Evolutionary conservation across 2,329 filamentous ascomycete species (phyloP).

Genomic region (Davidsoniella virescens): DNA sequence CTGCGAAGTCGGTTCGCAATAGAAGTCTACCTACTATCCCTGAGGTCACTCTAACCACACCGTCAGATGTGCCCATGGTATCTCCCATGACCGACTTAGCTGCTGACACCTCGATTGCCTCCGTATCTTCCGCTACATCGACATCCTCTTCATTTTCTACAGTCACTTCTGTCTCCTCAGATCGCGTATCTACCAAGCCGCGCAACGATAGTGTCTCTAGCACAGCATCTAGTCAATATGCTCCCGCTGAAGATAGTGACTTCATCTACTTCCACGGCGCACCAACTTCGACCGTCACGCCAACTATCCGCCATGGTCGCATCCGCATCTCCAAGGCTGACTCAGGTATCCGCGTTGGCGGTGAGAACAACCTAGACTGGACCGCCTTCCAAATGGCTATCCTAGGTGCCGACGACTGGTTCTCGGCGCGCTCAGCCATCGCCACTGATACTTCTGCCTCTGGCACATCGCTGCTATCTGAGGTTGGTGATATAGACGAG

Average conservation of each 20-base stretch:
- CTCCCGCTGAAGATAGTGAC: constrained; percentile 25
- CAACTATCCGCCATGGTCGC: constrained; percentile 36
- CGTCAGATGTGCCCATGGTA: constrained; percentile 10
- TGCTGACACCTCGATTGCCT: constrained; percentile 3
- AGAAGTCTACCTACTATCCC: constrained; percentile 26
- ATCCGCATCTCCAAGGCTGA: constrained; percentile 35
- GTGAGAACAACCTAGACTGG: constrained; percentile 37
- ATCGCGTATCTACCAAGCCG: constrained; percentile 1
- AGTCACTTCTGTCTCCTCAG: background rate
- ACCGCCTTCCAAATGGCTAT: constrained; percentile 51
- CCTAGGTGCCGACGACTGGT: constrained; percentile 37
- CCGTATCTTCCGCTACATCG: constrained; percentile 3
- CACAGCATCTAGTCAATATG: constrained; percentile 11
- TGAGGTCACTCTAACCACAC: constrained; percentile 20
- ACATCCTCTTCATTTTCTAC: constrained; percentile 4
- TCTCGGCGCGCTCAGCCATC: constrained; percentile 25
- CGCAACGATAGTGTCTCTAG: constrained; percentile 5
- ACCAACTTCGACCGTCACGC: constrained; percentile 31
- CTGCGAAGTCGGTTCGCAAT: constrained; percentile 14
- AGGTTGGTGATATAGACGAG: constrained; percentile 32
- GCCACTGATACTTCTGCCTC: constrained; percentile 17
- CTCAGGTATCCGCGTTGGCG: constrained; percentile 16
- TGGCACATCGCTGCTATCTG: constrained; percentile 19
- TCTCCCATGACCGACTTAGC: constrained; percentile 6
- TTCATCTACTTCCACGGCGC: constrained; percentile 33